phyloP scores from a whole-genome alignment of 2,329 filamentous ascomycete genomes.

The Passalora sequoiae region DNA sequence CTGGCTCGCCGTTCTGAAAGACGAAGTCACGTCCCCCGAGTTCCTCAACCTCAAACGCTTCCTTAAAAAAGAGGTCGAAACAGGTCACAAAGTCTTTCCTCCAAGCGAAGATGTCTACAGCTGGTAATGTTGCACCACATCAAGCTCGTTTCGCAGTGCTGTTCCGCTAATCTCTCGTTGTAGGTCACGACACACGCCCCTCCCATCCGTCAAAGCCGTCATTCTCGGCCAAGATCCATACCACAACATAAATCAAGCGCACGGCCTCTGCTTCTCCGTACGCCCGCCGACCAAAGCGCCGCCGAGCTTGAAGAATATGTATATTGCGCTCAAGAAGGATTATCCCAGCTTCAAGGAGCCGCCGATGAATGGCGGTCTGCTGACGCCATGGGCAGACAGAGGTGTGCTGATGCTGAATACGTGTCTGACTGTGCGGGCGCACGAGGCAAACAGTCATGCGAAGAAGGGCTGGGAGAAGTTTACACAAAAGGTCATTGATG shows the following conservation, averaged over 20 bases:
- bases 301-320: conserved; percentile 90
- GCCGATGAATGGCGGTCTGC: conserved; percentile 69
- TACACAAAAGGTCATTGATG: conserved; percentile 86
- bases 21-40: conserved; percentile 70
- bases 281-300: conserved; percentile 82
- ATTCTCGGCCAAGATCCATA: conserved; percentile 96
- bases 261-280: conserved; percentile 93
- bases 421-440: conserved; percentile 84
- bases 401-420: conserved; percentile 93
- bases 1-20: conserved; percentile 85
- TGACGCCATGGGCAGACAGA: conserved; percentile 89
- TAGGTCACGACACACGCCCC: conserved; percentile 90
- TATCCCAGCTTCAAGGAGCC: conserved; percentile 74
- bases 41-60: conserved; percentile 89
- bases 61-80: conserved; percentile 68
- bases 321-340: conserved; percentile 78
- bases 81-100: conserved; percentile 76
- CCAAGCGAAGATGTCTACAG: conserved; percentile 87
- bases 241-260: conserved; percentile 91
- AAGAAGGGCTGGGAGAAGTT: conserved; percentile 89
- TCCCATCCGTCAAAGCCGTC: conserved; percentile 82
- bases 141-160: no score
- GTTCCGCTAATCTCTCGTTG: no score
- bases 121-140: conserved; percentile 55
- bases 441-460: conserved; percentile 79